These are phyloP conservation scores for Chalara sp. DNA, from an alignment of 2,329 filamentous ascomycete genomes.

Conservation along the genomic window DNA sequence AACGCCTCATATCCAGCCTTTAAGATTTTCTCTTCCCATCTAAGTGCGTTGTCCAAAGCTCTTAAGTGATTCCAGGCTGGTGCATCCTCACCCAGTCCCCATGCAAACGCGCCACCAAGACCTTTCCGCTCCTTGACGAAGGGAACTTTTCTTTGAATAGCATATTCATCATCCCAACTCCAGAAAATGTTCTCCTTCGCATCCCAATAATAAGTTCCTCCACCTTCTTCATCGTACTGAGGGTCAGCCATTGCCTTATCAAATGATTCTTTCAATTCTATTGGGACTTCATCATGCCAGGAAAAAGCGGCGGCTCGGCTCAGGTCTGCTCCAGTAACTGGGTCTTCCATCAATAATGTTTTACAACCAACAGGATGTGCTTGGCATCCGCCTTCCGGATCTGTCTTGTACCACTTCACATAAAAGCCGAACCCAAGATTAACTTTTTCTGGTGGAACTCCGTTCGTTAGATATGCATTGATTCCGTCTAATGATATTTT, in stretches of 20 bases:
- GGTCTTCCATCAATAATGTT: slow-evolving; percentile 51
- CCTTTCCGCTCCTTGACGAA: slow-evolving; percentile 47
- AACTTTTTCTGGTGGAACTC: slow-evolving; percentile 40
- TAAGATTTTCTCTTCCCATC: too few species aligned
- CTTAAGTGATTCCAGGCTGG: slow-evolving; percentile 36
- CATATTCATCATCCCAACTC: slow-evolving; percentile 62
- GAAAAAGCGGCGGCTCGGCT: slow-evolving; percentile 54
- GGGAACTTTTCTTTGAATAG: slow-evolving; percentile 56
- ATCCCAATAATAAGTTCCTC: slow-evolving; percentile 67
- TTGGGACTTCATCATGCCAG: slow-evolving; percentile 48
- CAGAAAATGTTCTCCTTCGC: slow-evolving; percentile 54
- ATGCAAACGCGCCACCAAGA: slow-evolving; percentile 68
- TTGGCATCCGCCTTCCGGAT: slow-evolving; percentile 30
- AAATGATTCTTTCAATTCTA: slow-evolving; percentile 51
- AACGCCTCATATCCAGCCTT: too few species aligned
- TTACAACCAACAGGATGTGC: slow-evolving; percentile 44
- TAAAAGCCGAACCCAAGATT: slow-evolving; percentile 64
- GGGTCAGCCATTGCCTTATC: slow-evolving; percentile 45
- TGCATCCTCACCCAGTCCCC: slow-evolving; percentile 65
- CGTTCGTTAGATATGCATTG: slow-evolving; percentile 49
- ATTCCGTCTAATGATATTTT: slow-evolving; percentile 46
- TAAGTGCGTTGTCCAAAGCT: slow-evolving; percentile 26
- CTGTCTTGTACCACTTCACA: slow-evolving; percentile 55
- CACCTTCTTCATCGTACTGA: slow-evolving; percentile 46
- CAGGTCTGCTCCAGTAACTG: slow-evolving; percentile 47